These are phyloP conservation scores for Naganishia sp. DNA, from an alignment of 1,284 basidiomycete genomes.

Conservation along the genomic window DNA sequence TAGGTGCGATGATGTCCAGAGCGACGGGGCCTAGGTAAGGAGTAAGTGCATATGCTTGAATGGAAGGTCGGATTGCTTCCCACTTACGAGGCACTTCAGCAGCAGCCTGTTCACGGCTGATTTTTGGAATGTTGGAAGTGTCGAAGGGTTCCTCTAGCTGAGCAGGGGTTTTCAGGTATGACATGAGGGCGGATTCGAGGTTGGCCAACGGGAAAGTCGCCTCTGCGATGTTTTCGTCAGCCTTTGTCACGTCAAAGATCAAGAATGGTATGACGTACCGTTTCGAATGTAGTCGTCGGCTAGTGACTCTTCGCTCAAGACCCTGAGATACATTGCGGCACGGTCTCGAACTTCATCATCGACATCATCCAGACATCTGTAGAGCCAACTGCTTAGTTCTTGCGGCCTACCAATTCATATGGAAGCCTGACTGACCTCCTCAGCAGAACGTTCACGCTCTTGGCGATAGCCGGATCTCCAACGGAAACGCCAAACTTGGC, in stretches of 20 bases:
- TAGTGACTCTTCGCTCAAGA: conserved; percentile 75
- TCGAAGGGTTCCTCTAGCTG: conserved; percentile 74
- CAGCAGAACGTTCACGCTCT: conserved; percentile 82
- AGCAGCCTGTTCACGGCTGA: conserved; percentile 84
- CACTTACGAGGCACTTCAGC: conserved; percentile 78
- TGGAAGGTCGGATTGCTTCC: conserved; percentile 5
- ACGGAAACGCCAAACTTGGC: conserved; percentile 96
- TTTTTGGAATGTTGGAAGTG: conserved; percentile 76
- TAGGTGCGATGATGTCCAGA: conserved; percentile 68
- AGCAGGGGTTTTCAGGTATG: conserved; percentile 80
- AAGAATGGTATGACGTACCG: conserved; percentile 59
- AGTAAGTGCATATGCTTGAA: background rate
- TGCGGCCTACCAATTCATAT: too few relatives aligned
- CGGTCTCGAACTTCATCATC: conserved; percentile 99
- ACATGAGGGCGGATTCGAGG: conserved; percentile 80
- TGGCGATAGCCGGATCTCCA: conserved; percentile 72
- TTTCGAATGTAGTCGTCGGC: conserved; percentile 88
- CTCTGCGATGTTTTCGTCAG: conserved; percentile 59
- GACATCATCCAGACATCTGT: conserved; percentile 92
- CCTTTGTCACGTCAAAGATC: background rate
- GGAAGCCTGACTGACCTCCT: conserved; percentile 61
- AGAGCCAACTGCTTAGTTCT: conserved; percentile 10
- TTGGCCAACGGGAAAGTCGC: conserved; percentile 85
- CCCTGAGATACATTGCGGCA: conserved; percentile 88
- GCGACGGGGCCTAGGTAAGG: conserved; percentile 68